Conservation (phyloP, 495 filamentous ascomycete genomes). For the Penicillium goetzii region DNA sequence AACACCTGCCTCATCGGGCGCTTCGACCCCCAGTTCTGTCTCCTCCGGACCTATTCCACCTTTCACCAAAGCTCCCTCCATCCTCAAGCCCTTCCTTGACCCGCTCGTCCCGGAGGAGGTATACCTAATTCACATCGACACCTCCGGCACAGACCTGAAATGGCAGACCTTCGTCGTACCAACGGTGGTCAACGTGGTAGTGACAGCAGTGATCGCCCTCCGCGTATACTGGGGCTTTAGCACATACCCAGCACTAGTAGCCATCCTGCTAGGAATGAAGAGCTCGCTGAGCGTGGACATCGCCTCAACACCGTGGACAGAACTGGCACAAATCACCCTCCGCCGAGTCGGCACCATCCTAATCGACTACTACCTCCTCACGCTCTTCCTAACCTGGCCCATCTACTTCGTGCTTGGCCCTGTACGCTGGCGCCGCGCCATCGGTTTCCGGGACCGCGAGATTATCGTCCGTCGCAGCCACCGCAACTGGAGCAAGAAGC, state of each 20-base stretch:
- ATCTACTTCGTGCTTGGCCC: constrained; percentile 69
- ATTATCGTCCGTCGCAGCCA: constrained; percentile 73
- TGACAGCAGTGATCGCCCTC: constrained; percentile 61
- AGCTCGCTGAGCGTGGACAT: constrained; percentile 63
- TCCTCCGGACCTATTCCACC: constrained; percentile 56
- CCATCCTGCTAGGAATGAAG: constrained; percentile 60
- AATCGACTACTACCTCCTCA: constrained; percentile 69
- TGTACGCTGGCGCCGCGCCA: constrained; percentile 66
- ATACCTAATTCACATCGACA: constrained; percentile 82
- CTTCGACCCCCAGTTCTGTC: constrained; percentile 44
- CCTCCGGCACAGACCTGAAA: constrained; percentile 64
- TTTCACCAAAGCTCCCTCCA: constrained; percentile 62
- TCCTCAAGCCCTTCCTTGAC: constrained; percentile 62
- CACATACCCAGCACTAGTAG: constrained; percentile 66
- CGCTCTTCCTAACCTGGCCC: constrained; percentile 77
- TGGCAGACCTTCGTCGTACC: constrained; percentile 76
- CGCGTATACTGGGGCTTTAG: constrained; percentile 64
- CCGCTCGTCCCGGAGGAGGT: constrained; percentile 64
- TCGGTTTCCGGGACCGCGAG: constrained; percentile 73
- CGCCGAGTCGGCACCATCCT: constrained; percentile 62
- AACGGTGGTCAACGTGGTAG: constrained; percentile 65
- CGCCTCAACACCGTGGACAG: constrained; percentile 49
- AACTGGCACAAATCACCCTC: constrained; percentile 53
- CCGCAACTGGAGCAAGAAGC: constrained; percentile 36
- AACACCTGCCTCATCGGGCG: constrained; percentile 36